Evolutionary conservation across 768 basidiomycete species (phyloP).

Genomic region (Amanita molliuscula): DNA sequence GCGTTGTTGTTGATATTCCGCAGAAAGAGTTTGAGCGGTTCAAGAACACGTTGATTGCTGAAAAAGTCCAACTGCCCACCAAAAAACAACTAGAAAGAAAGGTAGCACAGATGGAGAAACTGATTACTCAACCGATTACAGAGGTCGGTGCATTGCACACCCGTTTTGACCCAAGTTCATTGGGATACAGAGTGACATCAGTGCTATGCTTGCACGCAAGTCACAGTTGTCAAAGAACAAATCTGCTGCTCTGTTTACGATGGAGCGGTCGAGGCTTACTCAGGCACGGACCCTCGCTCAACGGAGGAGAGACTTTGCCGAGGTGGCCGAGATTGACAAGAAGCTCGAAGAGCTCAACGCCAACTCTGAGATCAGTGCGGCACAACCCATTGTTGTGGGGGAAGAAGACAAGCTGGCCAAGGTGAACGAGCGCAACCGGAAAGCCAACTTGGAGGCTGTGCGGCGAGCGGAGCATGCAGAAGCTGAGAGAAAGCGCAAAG

Average conservation of each 20-base stretch:
- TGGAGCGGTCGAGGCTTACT: slow-evolving; percentile 58
- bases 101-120: slow-evolving; percentile 44
- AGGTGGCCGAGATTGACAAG: slow-evolving; percentile 50
- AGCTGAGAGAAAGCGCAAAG: slow-evolving; percentile 58
- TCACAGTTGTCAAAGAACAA: slow-evolving; percentile 26
- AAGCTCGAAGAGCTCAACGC: slow-evolving; percentile 38
- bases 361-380: slow-evolving; percentile 21
- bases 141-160: slow-evolving; percentile 45
- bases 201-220: slow-evolving; percentile 68
- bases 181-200: slow-evolving; percentile 60
- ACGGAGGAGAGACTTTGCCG: slow-evolving; percentile 59
- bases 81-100: slow-evolving; percentile 61
- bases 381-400: not conserved
- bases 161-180: slow-evolving; percentile 4
- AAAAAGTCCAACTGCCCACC: slow-evolving; percentile 58
- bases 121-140: slow-evolving; percentile 56
- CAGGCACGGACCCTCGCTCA: slow-evolving; percentile 67
- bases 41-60: slow-evolving; percentile 26
- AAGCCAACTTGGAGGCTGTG: slow-evolving; percentile 72
- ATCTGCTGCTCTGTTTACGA: slow-evolving; percentile 26
- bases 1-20: not conserved
- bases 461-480: slow-evolving; percentile 65
- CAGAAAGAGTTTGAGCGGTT: slow-evolving; percentile 73
- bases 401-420: slow-evolving; percentile 50
- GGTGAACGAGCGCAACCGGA: slow-evolving; percentile 87